Percentiles rank a stretch among this genome's conserved stretches.
Evolutionary conservation across 2,329 filamentous ascomycete species (phyloP).

Genomic region (Cladophialophora yegresii): DNA sequence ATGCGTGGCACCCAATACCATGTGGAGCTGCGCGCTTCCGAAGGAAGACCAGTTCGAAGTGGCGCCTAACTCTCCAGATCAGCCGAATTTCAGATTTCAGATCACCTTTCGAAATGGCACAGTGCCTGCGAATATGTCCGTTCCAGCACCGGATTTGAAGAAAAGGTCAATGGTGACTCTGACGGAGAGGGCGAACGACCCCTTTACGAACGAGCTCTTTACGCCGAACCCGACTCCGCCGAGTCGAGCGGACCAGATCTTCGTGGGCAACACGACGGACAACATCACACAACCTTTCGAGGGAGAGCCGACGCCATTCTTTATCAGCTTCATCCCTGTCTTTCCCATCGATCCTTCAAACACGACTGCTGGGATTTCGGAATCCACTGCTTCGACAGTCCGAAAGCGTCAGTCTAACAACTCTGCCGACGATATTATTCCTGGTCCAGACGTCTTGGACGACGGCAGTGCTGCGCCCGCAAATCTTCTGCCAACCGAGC

Average conservation of each 20-base stretch:
- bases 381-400: constrained; percentile 32
- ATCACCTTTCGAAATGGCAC: constrained; percentile 64
- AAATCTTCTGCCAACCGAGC: constrained; percentile 64
- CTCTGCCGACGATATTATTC: constrained; percentile 30
- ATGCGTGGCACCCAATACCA: constrained; percentile 70
- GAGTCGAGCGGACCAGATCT: constrained; percentile 68
- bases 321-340: constrained; percentile 67
- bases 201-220: constrained; percentile 44
- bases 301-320: constrained; percentile 87
- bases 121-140: constrained; percentile 62
- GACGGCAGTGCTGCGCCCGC: constrained; percentile 73
- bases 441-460: constrained; percentile 30
- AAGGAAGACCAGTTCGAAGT: constrained; percentile 71
- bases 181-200: constrained; percentile 40
- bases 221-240: constrained; percentile 52
- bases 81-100: constrained; percentile 78
- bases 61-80: constrained; percentile 63
- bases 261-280: constrained; percentile 85
- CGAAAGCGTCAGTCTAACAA: constrained; percentile 35
- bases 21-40: constrained; percentile 86
- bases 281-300: constrained; percentile 68
- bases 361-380: constrained; percentile 19
- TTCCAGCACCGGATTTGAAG: constrained; percentile 48
- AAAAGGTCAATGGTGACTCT: constrained; percentile 41
- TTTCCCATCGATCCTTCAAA: constrained; percentile 45